These are phyloP conservation scores for Pseudonitzschia delicatissima DNA, from an alignment of 108 stramenopile species.

Conservation along the genomic window DNA sequence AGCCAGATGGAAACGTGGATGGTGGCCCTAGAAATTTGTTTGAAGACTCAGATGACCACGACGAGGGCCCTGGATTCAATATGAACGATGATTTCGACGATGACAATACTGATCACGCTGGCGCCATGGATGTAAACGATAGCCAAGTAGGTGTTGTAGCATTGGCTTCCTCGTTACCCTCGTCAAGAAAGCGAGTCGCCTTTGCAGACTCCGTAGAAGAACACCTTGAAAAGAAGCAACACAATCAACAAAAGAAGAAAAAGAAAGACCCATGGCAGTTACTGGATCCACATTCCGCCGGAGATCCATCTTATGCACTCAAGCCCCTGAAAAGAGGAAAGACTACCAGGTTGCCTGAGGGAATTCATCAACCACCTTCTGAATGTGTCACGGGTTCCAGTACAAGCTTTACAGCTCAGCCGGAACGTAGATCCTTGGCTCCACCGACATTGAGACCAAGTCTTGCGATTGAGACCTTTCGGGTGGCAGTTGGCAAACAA, in stretches of 20 bases:
- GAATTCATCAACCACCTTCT: constrained; percentile 58
- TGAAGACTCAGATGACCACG: constrained; percentile 39
- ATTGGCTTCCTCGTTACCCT: constrained; percentile 38
- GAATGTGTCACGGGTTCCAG: constrained; percentile 71
- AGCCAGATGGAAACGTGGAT: background rate
- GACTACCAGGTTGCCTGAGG: constrained; percentile 74
- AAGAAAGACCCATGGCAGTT: constrained; percentile 76
- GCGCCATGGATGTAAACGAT: background rate
- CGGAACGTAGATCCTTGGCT: constrained; percentile 7
- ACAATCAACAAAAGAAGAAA: constrained; percentile 7
- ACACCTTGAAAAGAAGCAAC: constrained; percentile 3
- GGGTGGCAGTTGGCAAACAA: constrained; percentile 19
- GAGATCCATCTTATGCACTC: constrained; percentile 20
- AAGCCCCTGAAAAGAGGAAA: constrained; percentile 70
- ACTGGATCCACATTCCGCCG: constrained; percentile 75
- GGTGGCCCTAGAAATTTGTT: constrained; percentile 24
- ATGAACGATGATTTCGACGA: constrained; percentile 32
- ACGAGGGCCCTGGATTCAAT: constrained; percentile 35
- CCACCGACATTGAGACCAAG: constrained; percentile 12
- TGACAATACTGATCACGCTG: constrained; percentile 17
- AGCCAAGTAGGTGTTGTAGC: constrained; percentile 13
- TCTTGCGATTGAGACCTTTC: constrained; percentile 28
- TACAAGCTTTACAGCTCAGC: constrained; percentile 25
- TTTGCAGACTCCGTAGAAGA: constrained; percentile 10
- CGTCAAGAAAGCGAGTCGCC: constrained; percentile 18